Conservation (phyloP, 2,329 filamentous ascomycete genomes). For the Claviceps sp. region DNA sequence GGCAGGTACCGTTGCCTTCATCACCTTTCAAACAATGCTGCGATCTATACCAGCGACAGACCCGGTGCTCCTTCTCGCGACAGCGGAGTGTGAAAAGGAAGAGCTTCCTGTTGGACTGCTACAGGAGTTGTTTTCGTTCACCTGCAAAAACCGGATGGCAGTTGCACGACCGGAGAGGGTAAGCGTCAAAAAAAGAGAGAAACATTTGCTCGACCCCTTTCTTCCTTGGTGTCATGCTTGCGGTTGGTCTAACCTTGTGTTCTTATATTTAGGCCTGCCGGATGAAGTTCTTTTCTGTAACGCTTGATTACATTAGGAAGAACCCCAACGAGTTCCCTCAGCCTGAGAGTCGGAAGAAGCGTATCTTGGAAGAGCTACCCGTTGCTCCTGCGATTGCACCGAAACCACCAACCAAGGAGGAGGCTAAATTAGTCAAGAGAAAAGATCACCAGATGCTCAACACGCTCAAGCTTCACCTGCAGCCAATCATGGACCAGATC, state of each 20-base stretch:
- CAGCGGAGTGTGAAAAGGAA: constrained; percentile 56
- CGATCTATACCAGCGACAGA: constrained; percentile 79
- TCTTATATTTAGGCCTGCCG: constrained; percentile 37
- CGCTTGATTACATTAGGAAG: constrained; percentile 66
- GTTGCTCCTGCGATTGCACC: constrained; percentile 61
- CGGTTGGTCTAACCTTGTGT: background rate
- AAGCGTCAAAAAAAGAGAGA: constrained; percentile 13
- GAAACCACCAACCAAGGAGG: constrained; percentile 57
- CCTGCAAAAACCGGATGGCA: constrained; percentile 60
- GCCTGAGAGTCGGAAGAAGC: constrained; percentile 71
- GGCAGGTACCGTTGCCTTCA: constrained; percentile 52
- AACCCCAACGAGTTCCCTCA: constrained; percentile 79
- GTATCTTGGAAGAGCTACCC: constrained; percentile 64
- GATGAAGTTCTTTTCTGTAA: constrained; percentile 63
- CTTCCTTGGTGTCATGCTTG: background rate
- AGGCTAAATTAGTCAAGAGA: constrained; percentile 68
- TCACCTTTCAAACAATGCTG: constrained; percentile 73
- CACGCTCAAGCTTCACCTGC: constrained; percentile 73
- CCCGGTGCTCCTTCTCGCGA: constrained; percentile 76
- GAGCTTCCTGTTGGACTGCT: constrained; percentile 52
- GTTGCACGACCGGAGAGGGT: constrained; percentile 55
- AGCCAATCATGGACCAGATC: constrained; percentile 95
- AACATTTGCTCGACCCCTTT: background rate
- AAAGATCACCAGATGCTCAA: constrained; percentile 77
- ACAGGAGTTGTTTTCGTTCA: constrained; percentile 74